A percentile compares a stretch with the other conserved stretches of the same genome.
These are phyloP conservation scores for Claviceps lovelessii DNA, from an alignment of 2,329 filamentous ascomycete genomes.

Conservation along the genomic window DNA sequence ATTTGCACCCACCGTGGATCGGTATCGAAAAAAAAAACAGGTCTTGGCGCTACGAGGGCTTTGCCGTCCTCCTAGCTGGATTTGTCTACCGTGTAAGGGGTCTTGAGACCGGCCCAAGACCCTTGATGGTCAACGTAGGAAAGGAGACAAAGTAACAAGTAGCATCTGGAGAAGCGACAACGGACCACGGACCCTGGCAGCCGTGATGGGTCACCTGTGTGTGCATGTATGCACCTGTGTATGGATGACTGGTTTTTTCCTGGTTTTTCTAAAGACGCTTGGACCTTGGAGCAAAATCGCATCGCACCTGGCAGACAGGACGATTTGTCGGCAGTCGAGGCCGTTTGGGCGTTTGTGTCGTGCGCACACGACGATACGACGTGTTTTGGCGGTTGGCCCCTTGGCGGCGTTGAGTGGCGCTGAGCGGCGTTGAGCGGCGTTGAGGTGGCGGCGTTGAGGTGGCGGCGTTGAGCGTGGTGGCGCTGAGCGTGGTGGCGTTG, in stretches of 20 bases:
- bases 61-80: background rate
- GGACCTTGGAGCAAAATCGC: background rate
- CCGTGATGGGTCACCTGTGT: background rate
- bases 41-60: background rate
- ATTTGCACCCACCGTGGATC: slow-evolving; percentile 1
- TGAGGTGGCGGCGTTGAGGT: no score
- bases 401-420: no score
- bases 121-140: background rate
- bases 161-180: background rate
- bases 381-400: no score
- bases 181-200: background rate
- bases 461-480: no score
- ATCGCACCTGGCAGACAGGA: background rate
- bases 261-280: background rate
- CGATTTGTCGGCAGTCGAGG: background rate
- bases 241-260: background rate
- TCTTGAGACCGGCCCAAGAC: background rate
- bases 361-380: no score
- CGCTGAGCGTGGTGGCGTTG: no score
- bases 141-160: background rate
- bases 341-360: background rate
- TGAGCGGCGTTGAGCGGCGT: no score
- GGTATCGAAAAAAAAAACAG: background rate
- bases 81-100: background rate
- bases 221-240: background rate